phyloP scores from a whole-genome alignment of 208 protist genomes.

The Acanthamoeba royreba region DNA sequence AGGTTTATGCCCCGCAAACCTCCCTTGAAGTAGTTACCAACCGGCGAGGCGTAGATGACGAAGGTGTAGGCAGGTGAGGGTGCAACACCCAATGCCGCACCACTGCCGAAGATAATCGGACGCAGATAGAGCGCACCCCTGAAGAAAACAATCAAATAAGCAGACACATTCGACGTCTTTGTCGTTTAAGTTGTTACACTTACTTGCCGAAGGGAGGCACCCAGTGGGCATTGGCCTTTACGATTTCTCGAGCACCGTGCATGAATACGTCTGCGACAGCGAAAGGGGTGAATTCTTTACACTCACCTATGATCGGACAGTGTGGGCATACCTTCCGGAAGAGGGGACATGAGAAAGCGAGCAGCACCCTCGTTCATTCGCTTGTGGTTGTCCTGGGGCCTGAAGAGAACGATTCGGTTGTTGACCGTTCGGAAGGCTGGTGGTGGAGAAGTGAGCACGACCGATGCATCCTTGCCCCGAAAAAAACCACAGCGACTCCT shows the following conservation, averaged over 20 bases:
- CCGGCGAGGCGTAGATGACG: slow-evolving; percentile 39
- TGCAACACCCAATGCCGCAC: neutral
- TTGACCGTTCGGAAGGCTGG: slow-evolving; percentile 31
- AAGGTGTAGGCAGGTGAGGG: slow-evolving; percentile 41
- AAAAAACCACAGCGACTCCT: too few relatives aligned
- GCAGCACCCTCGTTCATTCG: slow-evolving; percentile 6
- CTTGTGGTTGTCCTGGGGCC: slow-evolving; percentile 35
- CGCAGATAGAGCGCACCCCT: slow-evolving; percentile 43
- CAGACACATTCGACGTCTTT: too few relatives aligned
- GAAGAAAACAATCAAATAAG: too few relatives aligned
- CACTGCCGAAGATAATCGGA: slow-evolving; percentile 31
- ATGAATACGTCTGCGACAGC: slow-evolving; percentile 32
- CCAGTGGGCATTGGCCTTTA: slow-evolving; percentile 18
- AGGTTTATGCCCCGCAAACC: slow-evolving; percentile 1
- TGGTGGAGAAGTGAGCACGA: too few relatives aligned
- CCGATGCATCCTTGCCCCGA: neutral
- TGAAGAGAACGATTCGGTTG: slow-evolving; percentile 25
- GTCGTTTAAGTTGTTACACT: too few relatives aligned
- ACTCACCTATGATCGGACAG: too few relatives aligned
- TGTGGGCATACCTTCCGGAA: neutral
- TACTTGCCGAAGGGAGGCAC: slow-evolving; percentile 32
- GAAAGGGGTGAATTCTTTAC: too few relatives aligned
- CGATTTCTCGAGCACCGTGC: neutral
- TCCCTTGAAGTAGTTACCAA: slow-evolving; percentile 51
- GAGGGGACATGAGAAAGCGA: slow-evolving; percentile 33